A percentile compares a stretch with the other conserved stretches of the same genome.
phyloP scores from a whole-genome alignment of 106 monocot species.

The Agapanthus africanus region DNA sequence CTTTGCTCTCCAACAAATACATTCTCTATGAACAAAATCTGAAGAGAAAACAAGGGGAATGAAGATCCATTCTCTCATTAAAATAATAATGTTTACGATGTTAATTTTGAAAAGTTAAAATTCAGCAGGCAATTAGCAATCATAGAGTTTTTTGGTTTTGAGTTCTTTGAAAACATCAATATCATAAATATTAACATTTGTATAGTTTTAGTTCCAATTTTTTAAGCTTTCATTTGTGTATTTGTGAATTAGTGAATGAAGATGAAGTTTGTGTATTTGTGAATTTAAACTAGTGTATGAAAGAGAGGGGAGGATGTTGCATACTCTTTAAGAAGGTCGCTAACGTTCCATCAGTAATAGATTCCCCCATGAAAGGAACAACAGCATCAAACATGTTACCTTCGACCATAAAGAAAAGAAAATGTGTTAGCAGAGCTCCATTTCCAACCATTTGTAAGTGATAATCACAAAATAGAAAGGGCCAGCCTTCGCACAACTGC shows the following conservation, averaged over 20 bases:
- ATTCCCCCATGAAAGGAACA: conserved; percentile 97
- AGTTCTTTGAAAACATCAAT: neutral
- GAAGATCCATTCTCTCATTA: too few relatives aligned
- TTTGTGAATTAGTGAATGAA: too few relatives aligned
- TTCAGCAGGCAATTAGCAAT: neutral
- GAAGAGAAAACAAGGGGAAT: too few relatives aligned
- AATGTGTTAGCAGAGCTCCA: neutral
- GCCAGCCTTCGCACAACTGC: neutral
- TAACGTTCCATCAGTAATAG: conserved; percentile 93
- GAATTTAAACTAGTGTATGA: neutral
- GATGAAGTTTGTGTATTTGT: neutral
- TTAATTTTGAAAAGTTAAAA: neutral
- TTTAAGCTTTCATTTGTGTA: neutral
- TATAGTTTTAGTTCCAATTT: too few relatives aligned
- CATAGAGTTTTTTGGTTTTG: neutral
- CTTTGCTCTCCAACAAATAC: neutral
- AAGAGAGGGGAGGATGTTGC: conserved; percentile 12
- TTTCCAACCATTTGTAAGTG: neutral
- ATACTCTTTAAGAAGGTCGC: conserved; percentile 85
- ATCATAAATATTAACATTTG: neutral
- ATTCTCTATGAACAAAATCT: too few relatives aligned
- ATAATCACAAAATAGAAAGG: neutral
- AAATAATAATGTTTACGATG: neutral
- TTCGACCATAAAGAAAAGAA: conserved; percentile 16
- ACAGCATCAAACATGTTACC: conserved; percentile 77